phyloP scores from a whole-genome alignment of 1,139 yeast species.

The Saccharomycopsis phalli region DNA sequence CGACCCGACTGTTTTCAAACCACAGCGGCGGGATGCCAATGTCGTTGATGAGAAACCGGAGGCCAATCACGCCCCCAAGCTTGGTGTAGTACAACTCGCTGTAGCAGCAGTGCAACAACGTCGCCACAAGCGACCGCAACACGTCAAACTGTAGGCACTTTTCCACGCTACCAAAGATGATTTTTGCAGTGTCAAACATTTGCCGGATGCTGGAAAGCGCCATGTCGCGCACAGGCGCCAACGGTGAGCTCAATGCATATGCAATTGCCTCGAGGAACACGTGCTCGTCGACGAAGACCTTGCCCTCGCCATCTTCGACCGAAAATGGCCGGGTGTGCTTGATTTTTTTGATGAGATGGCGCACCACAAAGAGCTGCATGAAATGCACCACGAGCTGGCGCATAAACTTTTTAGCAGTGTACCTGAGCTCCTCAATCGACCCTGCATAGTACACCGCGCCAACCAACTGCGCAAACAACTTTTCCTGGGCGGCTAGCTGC shows the following conservation, averaged over 20 bases:
- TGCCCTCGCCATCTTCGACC: slow-evolving; percentile 74
- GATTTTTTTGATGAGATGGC: slow-evolving; percentile 61
- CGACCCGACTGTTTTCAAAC: slow-evolving; percentile 73
- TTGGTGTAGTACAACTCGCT: slow-evolving; percentile 81
- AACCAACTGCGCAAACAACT: slow-evolving; percentile 39
- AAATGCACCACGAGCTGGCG: slow-evolving; percentile 71
- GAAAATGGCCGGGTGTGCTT: slow-evolving; percentile 65
- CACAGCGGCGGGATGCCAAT: slow-evolving; percentile 61
- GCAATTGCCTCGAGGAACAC: slow-evolving; percentile 67
- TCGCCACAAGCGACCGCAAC: slow-evolving; percentile 8
- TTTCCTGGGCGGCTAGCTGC: slow-evolving; percentile 48
- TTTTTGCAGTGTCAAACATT: slow-evolving; percentile 53
- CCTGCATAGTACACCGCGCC: slow-evolving; percentile 69
- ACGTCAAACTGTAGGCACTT: slow-evolving; percentile 64
- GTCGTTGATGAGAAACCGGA: slow-evolving; percentile 62
- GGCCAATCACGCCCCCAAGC: slow-evolving; percentile 82
- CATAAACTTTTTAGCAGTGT: slow-evolving; percentile 55
- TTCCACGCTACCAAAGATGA: slow-evolving; percentile 58
- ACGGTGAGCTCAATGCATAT: slow-evolving; percentile 74
- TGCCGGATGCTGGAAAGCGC: slow-evolving; percentile 61
- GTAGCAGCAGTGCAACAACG: slow-evolving; percentile 61
- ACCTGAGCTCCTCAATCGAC: slow-evolving; percentile 65
- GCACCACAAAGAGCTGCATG: slow-evolving; percentile 66
- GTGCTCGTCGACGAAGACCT: slow-evolving; percentile 58
- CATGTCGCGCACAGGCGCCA: slow-evolving; percentile 56